A percentile compares a stretch with the other conserved stretches of the same genome.
Conservation (phyloP, 306 rosid species). For the Begonia fuchsioides region DNA sequence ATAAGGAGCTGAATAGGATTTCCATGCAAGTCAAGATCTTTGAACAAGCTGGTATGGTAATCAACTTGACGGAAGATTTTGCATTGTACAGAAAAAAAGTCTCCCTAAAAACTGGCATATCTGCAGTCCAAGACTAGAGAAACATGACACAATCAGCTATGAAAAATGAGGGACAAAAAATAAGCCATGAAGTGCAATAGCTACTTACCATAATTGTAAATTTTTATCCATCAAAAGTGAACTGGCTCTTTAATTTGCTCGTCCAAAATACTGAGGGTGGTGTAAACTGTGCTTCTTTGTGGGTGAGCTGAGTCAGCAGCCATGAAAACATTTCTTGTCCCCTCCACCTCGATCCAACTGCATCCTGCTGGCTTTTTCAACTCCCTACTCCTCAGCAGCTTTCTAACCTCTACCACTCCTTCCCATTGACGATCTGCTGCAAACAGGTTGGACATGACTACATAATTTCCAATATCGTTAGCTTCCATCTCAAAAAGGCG, state of each 20-base stretch:
- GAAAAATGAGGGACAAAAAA: too few species aligned
- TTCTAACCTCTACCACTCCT: slow-evolving; percentile 53
- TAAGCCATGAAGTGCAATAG: too few species aligned
- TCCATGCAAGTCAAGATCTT: too few species aligned
- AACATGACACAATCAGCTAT: too few species aligned
- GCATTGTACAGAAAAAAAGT: too few species aligned
- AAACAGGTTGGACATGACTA: slow-evolving; percentile 64
- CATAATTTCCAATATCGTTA: slow-evolving; percentile 57
- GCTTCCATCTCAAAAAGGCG: slow-evolving; percentile 45
- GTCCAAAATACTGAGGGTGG: slow-evolving; percentile 22
- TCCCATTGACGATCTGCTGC: slow-evolving; percentile 86
- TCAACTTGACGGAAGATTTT: too few species aligned
- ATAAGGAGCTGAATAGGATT: too few species aligned
- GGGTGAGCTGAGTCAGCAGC: slow-evolving; percentile 78
- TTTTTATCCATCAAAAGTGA: background rate
- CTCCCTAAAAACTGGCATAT: too few species aligned
- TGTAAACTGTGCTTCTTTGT: slow-evolving; percentile 46
- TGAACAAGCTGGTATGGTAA: too few species aligned
- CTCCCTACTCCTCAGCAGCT: slow-evolving; percentile 47
- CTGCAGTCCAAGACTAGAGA: too few species aligned
- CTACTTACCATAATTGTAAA: too few species aligned
- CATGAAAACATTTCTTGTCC: slow-evolving; percentile 37
- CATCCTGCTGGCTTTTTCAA: slow-evolving; percentile 74
- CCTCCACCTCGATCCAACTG: slow-evolving; percentile 89
- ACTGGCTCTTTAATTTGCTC: slow-evolving; percentile 28